Conservation (phyloP, 495 filamentous ascomycete genomes). For the Penicillium diatomitis region DNA sequence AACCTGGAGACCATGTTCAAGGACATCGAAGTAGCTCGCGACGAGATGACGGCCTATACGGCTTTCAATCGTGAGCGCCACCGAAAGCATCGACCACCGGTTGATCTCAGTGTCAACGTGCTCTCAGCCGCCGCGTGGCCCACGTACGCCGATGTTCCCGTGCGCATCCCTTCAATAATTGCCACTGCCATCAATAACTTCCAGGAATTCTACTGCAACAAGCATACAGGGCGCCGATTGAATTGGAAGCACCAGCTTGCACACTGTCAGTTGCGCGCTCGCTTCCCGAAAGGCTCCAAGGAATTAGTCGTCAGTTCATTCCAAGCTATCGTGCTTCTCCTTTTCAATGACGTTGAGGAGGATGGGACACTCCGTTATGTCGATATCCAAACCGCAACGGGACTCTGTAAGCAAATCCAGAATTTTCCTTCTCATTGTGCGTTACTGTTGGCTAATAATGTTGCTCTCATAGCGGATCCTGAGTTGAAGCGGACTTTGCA, state of each 20-base stretch:
- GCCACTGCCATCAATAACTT: constrained; percentile 60
- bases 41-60: constrained; percentile 76
- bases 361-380: constrained; percentile 53
- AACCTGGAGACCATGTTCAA: constrained; percentile 99
- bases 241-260: constrained; percentile 88
- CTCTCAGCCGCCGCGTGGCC: constrained; percentile 87
- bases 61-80: constrained; percentile 34
- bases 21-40: constrained; percentile 81
- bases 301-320: constrained; percentile 81
- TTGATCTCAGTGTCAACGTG: constrained; percentile 81
- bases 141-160: constrained; percentile 70
- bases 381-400: constrained; percentile 60
- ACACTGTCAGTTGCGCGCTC: constrained; percentile 73
- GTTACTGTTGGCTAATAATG: constrained; percentile 10
- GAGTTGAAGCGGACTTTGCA: constrained; percentile 88
- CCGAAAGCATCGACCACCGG: constrained; percentile 36
- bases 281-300: constrained; percentile 69
- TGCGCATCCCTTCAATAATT: constrained; percentile 67
- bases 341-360: constrained; percentile 70
- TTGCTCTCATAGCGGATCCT: constrained; percentile 41
- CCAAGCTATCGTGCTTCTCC: constrained; percentile 81
- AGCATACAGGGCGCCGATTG: constrained; percentile 78
- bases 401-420: constrained; percentile 43
- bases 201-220: constrained; percentile 70
- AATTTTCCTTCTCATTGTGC: constrained; percentile 6